These are phyloP conservation scores for Austroboletus olivaceoglutinosus DNA, from an alignment of 1,284 basidiomycete genomes.

Conservation along the genomic window DNA sequence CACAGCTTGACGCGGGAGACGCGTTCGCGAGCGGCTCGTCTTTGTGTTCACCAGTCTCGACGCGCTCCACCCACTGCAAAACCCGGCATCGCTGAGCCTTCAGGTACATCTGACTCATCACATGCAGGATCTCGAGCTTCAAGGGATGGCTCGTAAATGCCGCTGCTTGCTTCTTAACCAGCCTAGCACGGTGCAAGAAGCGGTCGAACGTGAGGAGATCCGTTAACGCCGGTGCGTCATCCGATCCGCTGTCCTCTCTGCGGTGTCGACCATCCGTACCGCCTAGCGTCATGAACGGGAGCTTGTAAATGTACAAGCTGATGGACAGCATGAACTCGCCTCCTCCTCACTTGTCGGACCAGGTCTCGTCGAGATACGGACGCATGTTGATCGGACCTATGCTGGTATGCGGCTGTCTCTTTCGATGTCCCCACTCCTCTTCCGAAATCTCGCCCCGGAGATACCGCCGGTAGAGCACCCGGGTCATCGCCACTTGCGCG, in stretches of 20 bases:
- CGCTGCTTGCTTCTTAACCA: slow-evolving; percentile 39
- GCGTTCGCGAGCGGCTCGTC: neutral
- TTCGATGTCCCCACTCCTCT: no score
- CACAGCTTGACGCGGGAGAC: neutral
- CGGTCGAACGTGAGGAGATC: slow-evolving; percentile 44
- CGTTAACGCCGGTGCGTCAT: slow-evolving; percentile 35
- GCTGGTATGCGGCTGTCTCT: no score
- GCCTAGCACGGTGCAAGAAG: slow-evolving; percentile 46
- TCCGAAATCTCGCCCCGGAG: no score
- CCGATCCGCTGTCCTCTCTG: neutral
- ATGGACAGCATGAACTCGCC: neutral
- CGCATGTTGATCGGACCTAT: no score
- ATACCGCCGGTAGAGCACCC: no score
- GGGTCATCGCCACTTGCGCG: no score
- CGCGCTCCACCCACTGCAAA: no score
- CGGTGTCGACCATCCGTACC: neutral
- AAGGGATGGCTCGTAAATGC: slow-evolving; percentile 44
- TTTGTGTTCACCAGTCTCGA: neutral
- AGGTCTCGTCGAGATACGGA: no score
- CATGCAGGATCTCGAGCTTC: slow-evolving; percentile 25
- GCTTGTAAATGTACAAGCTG: neutral
- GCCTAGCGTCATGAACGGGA: neutral
- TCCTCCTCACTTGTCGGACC: slow-evolving; percentile 37
- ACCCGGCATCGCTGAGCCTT: no score
- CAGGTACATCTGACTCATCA: neutral